Evolutionary conservation across 2,329 filamentous ascomycete species (phyloP).

Genomic region (Fusarium lyarnte): DNA sequence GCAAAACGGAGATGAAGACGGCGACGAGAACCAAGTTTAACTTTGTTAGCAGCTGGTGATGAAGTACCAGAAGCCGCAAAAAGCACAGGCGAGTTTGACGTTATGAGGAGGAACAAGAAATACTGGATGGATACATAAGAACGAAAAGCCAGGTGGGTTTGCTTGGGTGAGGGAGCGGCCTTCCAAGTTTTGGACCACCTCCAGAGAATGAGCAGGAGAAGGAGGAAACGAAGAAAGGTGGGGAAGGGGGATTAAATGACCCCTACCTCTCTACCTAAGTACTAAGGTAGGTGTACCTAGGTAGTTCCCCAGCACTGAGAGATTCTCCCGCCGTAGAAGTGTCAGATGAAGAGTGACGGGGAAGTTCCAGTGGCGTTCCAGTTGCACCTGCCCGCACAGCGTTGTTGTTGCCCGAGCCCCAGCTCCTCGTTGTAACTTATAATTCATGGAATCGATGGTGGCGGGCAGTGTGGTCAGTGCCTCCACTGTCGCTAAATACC

Average conservation of each 20-base stretch:
- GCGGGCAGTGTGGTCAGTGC: constrained; percentile 8
- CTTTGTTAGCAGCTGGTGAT: constrained; percentile 16
- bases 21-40: constrained; percentile 10
- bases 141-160: constrained; percentile 20
- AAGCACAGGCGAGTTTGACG: constrained; percentile 17
- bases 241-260: constrained; percentile 36
- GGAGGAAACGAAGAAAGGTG: constrained; percentile 39
- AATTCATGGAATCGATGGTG: neutral
- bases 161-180: constrained; percentile 20
- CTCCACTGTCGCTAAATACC: constrained; percentile 2
- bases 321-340: constrained; percentile 25
- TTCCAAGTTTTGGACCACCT: constrained; percentile 24
- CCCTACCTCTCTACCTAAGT: neutral
- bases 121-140: constrained; percentile 28
- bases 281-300: too few species aligned
- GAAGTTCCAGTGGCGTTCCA: constrained; percentile 26
- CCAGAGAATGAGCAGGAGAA: constrained; percentile 33
- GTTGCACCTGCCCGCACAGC: constrained; percentile 2
- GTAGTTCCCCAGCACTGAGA: constrained; percentile 22
- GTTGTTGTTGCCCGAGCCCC: neutral
- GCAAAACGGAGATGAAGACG: constrained; percentile 25
- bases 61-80: constrained; percentile 15
- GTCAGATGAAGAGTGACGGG: constrained; percentile 25
- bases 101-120: constrained; percentile 17
- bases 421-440: neutral